These are phyloP conservation scores for Stephania cephalantha DNA, from an alignment of 164 flowering plant genomes.

Conservation along the genomic window DNA sequence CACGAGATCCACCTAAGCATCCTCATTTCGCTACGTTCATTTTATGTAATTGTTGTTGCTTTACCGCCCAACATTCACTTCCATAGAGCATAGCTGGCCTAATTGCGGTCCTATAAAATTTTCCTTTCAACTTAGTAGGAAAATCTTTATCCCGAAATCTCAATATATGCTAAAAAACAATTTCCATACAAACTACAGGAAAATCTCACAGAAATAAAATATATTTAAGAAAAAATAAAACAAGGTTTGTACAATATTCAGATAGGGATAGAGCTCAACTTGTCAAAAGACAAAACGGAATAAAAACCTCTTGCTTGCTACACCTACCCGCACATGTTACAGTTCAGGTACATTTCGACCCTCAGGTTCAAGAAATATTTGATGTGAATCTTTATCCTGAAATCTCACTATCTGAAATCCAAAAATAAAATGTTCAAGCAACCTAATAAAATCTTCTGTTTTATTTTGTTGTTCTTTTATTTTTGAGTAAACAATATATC, in stretches of 20 bases:
- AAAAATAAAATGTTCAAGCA: not conserved
- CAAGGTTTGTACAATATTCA: not conserved
- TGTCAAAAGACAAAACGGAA: not conserved
- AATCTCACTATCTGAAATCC: constrained; percentile 78
- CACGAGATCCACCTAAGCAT: too few species aligned
- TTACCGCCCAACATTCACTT: too few species aligned
- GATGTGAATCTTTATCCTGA: constrained; percentile 95
- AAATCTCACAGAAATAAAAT: not conserved
- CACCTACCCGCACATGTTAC: constrained; percentile 98
- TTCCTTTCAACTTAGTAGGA: too few species aligned
- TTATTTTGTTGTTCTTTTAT: too few species aligned
- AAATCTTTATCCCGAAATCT: too few species aligned
- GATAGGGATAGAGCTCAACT: not conserved
- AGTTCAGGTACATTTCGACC: constrained; percentile 92
- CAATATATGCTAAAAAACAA: not conserved
- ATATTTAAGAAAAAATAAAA: too few species aligned
- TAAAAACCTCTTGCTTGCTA: not conserved
- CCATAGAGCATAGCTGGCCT: too few species aligned
- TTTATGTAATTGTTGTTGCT: too few species aligned
- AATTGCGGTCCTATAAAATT: too few species aligned
- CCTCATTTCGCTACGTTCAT: too few species aligned
- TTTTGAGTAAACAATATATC: not conserved
- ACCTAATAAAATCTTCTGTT: too few species aligned
- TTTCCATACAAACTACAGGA: not conserved
- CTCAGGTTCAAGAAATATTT: constrained; percentile 94